Evolutionary conservation across 164 flowering plant species (phyloP), one percentile per base, ranked within the genome.

Genomic region (Vitis labrusca): DNA sequence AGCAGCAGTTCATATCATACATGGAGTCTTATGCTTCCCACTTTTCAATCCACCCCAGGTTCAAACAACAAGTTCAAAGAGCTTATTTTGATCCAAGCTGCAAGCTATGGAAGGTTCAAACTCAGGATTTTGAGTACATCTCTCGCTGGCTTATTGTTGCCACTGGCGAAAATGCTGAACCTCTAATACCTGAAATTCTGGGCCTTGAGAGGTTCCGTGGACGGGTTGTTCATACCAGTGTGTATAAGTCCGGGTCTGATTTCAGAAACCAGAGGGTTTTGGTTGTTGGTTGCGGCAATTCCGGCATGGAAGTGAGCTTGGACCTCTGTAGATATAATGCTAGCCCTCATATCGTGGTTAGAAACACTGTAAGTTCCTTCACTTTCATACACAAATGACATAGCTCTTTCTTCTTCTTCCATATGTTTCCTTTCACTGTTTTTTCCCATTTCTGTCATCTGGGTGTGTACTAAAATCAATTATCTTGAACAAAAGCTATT

Each of bases 241-340:
- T 9, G 49, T 96, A 93, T 55, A 96, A 88, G 68, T 83, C 91
- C 19, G 98, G 97, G 27, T 74, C 78, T 3, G 90, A 82, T 44
- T 93, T 84, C 64, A 53, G 50, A 32, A 79, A 80, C 27, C 89
- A 84, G 73, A 88, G 77, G 76, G 98, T 93, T 64, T 70, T 96
- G 69, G 95, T 93, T 4, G 82, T 96, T 44, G 99, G 99, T 0
- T 90, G 98, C 77, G 99, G 99, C 0, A 96, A 96, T 86, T 93
- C 99, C 9, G 98, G 99, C 27, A 96, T 96, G 99, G 98, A 96
- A 79, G 97, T 93, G 5, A 87, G 98, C 72, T 81, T 93, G 65
- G 99, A 96, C 73, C 94, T 96, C 15, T 90, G 91, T 62, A 78
- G 84, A 51, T 73, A 93, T 80, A 89, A 85, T 82, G 98, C 99